Evolutionary conservation across 495 filamentous ascomycete genomes (phyloP).

Genomic region (Penicillium paradoxum): DNA sequence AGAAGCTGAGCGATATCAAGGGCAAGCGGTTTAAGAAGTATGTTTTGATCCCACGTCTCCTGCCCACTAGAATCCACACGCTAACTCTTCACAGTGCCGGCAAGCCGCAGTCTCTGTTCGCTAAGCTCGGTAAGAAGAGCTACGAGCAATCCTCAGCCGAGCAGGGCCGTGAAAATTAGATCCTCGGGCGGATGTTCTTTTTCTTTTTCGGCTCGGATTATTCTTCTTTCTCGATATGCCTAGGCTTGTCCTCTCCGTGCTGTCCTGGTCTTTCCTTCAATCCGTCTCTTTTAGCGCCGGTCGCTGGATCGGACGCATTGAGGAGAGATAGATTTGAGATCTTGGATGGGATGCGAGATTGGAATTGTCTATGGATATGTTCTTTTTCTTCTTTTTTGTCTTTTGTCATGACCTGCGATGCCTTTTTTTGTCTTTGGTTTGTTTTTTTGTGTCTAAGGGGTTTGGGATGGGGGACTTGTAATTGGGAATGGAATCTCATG

Average conservation of each 20-base stretch:
- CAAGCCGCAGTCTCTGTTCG: slow-evolving; percentile 46
- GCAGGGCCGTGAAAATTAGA: slow-evolving; percentile 17
- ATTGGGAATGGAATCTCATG: slow-evolving; percentile 10
- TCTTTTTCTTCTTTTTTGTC: slow-evolving; percentile 11
- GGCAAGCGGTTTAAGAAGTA: slow-evolving; percentile 68
- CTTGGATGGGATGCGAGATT: slow-evolving; percentile 6
- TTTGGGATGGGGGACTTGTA: slow-evolving; percentile 7
- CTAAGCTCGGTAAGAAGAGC: slow-evolving; percentile 49
- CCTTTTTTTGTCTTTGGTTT: slow-evolving; percentile 13
- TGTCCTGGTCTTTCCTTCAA: slow-evolving; percentile 2
- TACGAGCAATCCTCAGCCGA: slow-evolving; percentile 38
- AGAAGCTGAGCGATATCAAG: slow-evolving; percentile 80
- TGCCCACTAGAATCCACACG: neutral
- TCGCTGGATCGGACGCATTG: slow-evolving; percentile 9
- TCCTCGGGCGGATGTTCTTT: neutral
- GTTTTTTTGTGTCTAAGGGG: slow-evolving; percentile 12
- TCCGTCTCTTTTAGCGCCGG: slow-evolving; percentile 5
- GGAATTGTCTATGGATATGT: neutral
- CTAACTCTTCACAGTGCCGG: slow-evolving; percentile 31
- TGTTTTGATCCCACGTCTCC: slow-evolving; percentile 7
- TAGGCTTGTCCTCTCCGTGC: too few relatives aligned
- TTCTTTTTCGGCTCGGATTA: neutral
- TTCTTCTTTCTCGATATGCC: too few relatives aligned
- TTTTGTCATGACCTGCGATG: slow-evolving; percentile 27
- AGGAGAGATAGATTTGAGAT: slow-evolving; percentile 4